These are phyloP conservation scores for Candida sphagnicola DNA, from an alignment of 805 yeast species.

Conservation along the genomic window DNA sequence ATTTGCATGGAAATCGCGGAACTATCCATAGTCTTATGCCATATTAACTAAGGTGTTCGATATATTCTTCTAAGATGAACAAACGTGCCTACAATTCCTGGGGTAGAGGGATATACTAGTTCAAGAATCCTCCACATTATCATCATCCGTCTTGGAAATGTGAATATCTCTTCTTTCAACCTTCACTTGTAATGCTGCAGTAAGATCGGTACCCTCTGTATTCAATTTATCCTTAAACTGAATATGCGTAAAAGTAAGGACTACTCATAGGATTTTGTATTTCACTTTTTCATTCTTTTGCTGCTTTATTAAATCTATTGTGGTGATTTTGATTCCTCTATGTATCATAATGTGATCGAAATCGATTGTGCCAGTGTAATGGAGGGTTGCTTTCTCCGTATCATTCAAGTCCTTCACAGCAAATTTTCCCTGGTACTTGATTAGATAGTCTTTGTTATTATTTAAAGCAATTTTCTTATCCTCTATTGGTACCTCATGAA, in stretches of 20 bases:
- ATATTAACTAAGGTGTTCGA: too few species aligned
- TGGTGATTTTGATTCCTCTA: constrained; percentile 26
- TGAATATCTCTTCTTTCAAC: not conserved
- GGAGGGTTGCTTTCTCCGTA: constrained; percentile 13
- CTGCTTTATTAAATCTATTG: constrained; percentile 15
- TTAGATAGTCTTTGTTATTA: constrained; percentile 17
- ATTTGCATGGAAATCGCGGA: too few species aligned
- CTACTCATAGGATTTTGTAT: constrained; percentile 7
- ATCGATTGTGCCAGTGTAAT: constrained; percentile 27
- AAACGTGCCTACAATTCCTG: not conserved
- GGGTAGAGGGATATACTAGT: not conserved
- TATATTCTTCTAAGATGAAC: too few species aligned
- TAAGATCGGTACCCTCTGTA: too few species aligned
- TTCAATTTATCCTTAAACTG: too few species aligned
- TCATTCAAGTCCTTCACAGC: constrained; percentile 16
- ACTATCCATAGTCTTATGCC: too few species aligned
- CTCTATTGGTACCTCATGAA: constrained; percentile 19
- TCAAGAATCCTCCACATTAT: not conserved
- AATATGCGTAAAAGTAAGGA: too few species aligned
- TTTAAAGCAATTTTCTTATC: constrained; percentile 9
- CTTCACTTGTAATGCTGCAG: not conserved
- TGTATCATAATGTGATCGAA: constrained; percentile 26
- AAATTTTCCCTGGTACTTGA: constrained; percentile 23
- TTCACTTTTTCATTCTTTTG: constrained; percentile 6
- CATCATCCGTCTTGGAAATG: not conserved